Base-by-base conservation (phyloP, 768 basidiomycete genomes). In the Roridomyces roridus region DNA sequence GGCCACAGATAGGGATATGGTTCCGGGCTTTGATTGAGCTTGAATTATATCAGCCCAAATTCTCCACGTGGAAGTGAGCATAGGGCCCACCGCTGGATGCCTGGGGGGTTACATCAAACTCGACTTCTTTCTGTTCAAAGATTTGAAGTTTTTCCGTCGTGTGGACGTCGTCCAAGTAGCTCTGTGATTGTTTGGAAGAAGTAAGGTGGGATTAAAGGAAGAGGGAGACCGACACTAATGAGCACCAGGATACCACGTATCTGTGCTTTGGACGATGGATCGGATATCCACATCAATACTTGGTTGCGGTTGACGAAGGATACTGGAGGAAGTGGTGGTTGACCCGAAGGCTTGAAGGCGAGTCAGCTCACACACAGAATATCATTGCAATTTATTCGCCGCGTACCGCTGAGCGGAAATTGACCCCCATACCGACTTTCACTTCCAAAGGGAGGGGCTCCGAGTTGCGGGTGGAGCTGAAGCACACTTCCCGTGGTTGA, bases 241-340 rank as follows among this genome's bases (percentile, higher is more conserved):
- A 50, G 26, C 18, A 42, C 49, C 23, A 51, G 26, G 3, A 50
- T 50, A 39, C 48, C 48, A 7, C 48, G 36, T 39, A 50, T 40
- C 29, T 9, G 15, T 11, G 48, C 36, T 14, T 50, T 50, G 18
- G 48, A 50, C 25, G 24, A n/a, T 17, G 48, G 37, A 23, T 50
- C 48, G 14, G 48, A 26, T 20, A 50, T 25, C 48, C 48, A 50
- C 26, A 50, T 39, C 25, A 50, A 29, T 7, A 50, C 24, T 29
- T 50, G 48, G 20, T 50, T 50, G 8, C 47, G 47, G 26, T 11
- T 26, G 35, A 6, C n/a, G n/a, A n/a, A n/a, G n/a, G n/a, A n/a
- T n/a, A n/a, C n/a, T n/a, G n/a, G n/a, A n/a, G 46, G 46, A 6
- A 36, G 46, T 4, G 48, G 47, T 12, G 9, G n/a, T 37, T 36